Evolutionary conservation across 768 basidiomycete genomes (phyloP), one percentile per base, ranked within the genome.

Genomic region (Xerocomellus chrysenteron): DNA sequence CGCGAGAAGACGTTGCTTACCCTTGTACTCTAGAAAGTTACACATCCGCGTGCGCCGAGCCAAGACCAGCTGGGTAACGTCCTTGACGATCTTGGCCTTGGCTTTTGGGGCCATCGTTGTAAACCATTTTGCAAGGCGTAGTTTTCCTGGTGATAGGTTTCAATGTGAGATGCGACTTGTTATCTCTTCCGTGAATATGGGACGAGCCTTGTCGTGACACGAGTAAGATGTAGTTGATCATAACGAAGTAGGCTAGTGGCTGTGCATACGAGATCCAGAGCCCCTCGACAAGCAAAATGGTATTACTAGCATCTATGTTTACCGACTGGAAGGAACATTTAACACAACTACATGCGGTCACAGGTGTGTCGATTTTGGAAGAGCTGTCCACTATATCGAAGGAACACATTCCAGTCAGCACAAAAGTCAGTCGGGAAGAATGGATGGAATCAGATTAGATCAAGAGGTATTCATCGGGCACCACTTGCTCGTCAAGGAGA

Each of bases 11-110:
- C 2, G 36, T 12, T 1, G 57, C 82, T 62, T 56, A 88, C 95
- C 95, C 77, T 95, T 97, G 78, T 97, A 97, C 70, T 98, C 96
- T 40, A 98, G 74, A 66, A 98, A 89, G 74, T 98, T 98, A 70
- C 94, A 97, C 92, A 94, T 95, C 53, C 89, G 80, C 48, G 90
- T 91, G 56, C 90, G 81, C 49, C 96, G 82, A 50, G 87, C 90
- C 44, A 96, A 78, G 32, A 98, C 94, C 36, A 97, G 82, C 73
- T 94, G 92, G 2, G 94, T 95, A 32, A 98, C 90, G 68, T 98
- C 96, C 75, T 93, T 94, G 60, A 97, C 87, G 67, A 96, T 94
- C 82, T 94, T 96, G 52, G 82, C 80, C 73, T 93, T 95, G 36
- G 78, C 76, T 73, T 94, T 92, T 21, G 86, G 78, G 32, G 89